A percentile compares a stretch with the other conserved stretches of the same genome.
Conservation (phyloP, 345 rosid species). For the sweet orange (Citrus sinensis) region DNA sequence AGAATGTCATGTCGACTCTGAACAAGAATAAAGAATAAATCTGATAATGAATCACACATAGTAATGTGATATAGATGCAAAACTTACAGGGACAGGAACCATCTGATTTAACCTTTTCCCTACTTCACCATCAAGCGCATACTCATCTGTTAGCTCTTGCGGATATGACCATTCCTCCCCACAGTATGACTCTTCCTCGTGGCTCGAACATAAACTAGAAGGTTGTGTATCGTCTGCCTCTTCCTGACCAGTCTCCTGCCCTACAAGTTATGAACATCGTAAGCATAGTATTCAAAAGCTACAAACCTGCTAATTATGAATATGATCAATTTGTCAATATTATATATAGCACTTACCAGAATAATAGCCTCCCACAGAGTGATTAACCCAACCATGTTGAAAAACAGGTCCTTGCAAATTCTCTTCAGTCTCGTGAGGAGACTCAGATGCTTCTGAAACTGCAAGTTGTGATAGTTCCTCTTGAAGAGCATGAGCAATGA, state of each 20-base stretch:
- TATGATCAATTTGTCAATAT: neutral
- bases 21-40: neutral
- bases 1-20: neutral
- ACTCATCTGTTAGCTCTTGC: slow-evolving; percentile 41
- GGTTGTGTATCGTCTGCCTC: slow-evolving; percentile 37
- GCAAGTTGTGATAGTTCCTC: slow-evolving; percentile 64
- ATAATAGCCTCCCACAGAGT: slow-evolving; percentile 32
- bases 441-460: slow-evolving; percentile 33
- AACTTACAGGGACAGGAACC: slow-evolving; percentile 72
- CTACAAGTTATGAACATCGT: slow-evolving; percentile 19
- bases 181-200: slow-evolving; percentile 34
- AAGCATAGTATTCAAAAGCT: neutral
- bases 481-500: slow-evolving; percentile 59
- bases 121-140: slow-evolving; percentile 47
- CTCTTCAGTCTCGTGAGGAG: slow-evolving; percentile 29
- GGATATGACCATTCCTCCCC: slow-evolving; percentile 44
- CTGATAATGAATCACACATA: neutral
- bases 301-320: neutral
- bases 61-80: slow-evolving; percentile 7
- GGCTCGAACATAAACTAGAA: slow-evolving; percentile 51
- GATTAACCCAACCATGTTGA: slow-evolving; percentile 37
- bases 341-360: slow-evolving; percentile 35
- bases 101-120: slow-evolving; percentile 62
- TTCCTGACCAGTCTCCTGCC: slow-evolving; percentile 36
- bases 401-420: slow-evolving; percentile 31